Base-by-base conservation (phyloP, 2,329 filamentous ascomycete species). In the Colletotrichum gigasporum region DNA sequence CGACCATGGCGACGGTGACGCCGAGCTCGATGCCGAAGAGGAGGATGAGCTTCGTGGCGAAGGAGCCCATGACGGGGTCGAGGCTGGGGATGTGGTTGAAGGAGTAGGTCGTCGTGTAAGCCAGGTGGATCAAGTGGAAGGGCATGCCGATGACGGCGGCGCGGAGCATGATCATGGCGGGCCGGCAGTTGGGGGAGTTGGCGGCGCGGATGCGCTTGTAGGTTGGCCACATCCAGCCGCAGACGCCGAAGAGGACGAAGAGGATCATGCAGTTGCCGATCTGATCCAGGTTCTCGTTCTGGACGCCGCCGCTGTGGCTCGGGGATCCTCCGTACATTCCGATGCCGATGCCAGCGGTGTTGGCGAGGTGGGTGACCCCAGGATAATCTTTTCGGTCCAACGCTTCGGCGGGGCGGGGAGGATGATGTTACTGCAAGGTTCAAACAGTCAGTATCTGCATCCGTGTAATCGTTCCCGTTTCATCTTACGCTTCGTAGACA, bases 401-500 rank as follows among this genome's bases (percentile, higher is more conserved):
- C 66, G 65, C 16, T 60, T 66, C 14, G 54, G 63, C 3, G 65
- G 66, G 11, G 61, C 41, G 3, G 68, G 67, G 1, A 70, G 67
- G 16, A 70, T 58, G 20, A 68, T 68, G 30, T 70, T 70, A 26
- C 68, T 70, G 24, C n/a, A 12, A 11, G 20, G 14, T 20, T 7
- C 18, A 26, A 34, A 4, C 2, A 10, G 30, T 41, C 24, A 50
- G 56, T 16, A 5, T 24, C 16, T 44, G 6, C 12, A 2, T 54
- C 9, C 44, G 16, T 3, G 11, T 26, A 7, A n/a, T 7, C 7
- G n/a, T 41, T 30, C 34, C 8, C 7, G n/a, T 6, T 11, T 7
- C 11, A 28, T 61, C 67, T 62, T 69, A 72, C 72, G 67, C 68
- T 64, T 74, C 71, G 50, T 73, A 74, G 14, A 74, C 60, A 16